These are phyloP conservation scores for Trametopsis cervina DNA, from an alignment of 768 basidiomycete genomes.

Conservation along the genomic window DNA sequence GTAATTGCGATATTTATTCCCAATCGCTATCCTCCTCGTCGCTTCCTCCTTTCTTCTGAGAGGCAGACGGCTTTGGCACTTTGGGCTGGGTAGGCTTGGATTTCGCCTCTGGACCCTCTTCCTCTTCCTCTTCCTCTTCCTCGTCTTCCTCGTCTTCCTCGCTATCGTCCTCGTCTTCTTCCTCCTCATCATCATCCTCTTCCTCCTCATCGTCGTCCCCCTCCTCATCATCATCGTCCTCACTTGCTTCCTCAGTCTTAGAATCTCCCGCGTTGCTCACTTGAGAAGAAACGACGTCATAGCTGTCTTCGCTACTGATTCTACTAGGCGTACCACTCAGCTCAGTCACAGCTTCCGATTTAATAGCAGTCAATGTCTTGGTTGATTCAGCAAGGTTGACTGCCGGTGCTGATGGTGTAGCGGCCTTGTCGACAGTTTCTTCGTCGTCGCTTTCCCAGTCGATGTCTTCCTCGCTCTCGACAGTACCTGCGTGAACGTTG, in stretches of 20 bases:
- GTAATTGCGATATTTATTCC: conserved; percentile 20
- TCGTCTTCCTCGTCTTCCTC: background rate
- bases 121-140: background rate
- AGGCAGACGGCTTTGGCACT: background rate
- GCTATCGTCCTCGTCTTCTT: background rate
- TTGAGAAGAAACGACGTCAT: conserved; percentile 29
- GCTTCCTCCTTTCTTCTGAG: conserved; percentile 2
- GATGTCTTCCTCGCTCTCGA: conserved; percentile 79
- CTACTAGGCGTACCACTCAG: background rate
- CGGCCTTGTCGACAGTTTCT: conserved; percentile 26
- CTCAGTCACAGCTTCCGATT: background rate
- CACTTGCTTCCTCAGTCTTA: conserved; percentile 1
- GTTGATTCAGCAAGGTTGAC: background rate
- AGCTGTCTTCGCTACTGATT: conserved; percentile 27
- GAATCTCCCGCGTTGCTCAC: conserved; percentile 15
- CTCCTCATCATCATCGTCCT: background rate
- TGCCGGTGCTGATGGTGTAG: conserved; percentile 8
- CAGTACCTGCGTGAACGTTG: conserved; percentile 41
- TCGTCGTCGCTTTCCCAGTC: conserved; percentile 93
- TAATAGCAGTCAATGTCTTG: background rate
- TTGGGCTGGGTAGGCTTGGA: background rate
- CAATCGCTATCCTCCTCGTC: conserved; percentile 22
- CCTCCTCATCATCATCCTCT: conserved; percentile 8
- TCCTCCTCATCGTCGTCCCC: conserved; percentile 8
- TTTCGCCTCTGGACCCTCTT: background rate